Conservation (phyloP, 2,329 filamentous ascomycete genomes). For the Hysterium pulicare region DNA sequence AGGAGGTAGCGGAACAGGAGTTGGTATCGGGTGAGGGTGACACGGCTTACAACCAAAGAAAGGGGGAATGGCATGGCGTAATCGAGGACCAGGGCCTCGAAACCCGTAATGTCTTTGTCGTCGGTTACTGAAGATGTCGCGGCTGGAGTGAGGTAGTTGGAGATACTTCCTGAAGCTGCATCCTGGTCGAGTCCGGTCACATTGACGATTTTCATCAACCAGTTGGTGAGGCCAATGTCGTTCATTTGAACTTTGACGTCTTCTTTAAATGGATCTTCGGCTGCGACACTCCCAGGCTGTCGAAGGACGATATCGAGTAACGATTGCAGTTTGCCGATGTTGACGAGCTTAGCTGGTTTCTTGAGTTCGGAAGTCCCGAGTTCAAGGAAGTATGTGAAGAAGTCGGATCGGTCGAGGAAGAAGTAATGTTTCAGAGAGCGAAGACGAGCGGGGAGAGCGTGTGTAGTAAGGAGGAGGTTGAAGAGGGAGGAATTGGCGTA, state of each 20-base stretch:
- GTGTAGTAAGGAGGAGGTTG: conserved; percentile 85
- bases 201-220: conserved; percentile 92
- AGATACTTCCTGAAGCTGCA: conserved; percentile 56
- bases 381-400: conserved; percentile 97
- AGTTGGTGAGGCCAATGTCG: conserved; percentile 86
- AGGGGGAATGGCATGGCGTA: conserved; percentile 93
- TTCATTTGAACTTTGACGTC: conserved; percentile 98
- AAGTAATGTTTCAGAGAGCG: conserved; percentile 97
- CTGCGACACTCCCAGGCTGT: conserved; percentile 92
- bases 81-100: conserved; percentile 89
- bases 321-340: conserved; percentile 89
- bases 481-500: conserved; percentile 93
- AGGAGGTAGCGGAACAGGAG: conserved; percentile 91
- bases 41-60: conserved; percentile 90
- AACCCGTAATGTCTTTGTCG: conserved; percentile 84
- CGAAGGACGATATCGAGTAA: conserved; percentile 92
- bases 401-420: conserved; percentile 96
- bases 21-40: conserved; percentile 96
- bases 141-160: conserved; percentile 70
- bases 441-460: conserved; percentile 81
- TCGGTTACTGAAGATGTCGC: conserved; percentile 58
- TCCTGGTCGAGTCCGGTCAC: conserved; percentile 94
- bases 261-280: conserved; percentile 95
- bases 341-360: conserved; percentile 84
- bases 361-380: conserved; percentile 84